A percentile compares a stretch with the other conserved stretches of the same genome.
Evolutionary conservation across 257 asterid genomes (phyloP).

Genomic region (Petunia secreta): DNA sequence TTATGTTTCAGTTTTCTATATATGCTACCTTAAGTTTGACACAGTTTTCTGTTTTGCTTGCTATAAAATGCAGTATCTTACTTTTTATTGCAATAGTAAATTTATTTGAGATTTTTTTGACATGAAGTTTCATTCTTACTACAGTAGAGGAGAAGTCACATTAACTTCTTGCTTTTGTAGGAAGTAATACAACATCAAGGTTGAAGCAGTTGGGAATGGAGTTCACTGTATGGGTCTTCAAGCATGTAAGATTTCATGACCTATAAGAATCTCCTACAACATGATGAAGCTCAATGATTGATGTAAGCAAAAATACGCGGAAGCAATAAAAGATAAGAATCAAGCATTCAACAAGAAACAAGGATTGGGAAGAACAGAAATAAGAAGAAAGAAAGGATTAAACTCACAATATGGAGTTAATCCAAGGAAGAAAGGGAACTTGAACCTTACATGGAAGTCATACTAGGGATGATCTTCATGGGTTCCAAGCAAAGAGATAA

Average conservation of each 20-base stretch:
- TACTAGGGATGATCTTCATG: too few species aligned
- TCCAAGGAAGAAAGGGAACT: too few species aligned
- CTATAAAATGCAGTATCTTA: slow-evolving; percentile 8
- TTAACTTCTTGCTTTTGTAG: slow-evolving; percentile 46
- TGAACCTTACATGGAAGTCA: too few species aligned
- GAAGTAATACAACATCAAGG: slow-evolving; percentile 87
- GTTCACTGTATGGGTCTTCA: slow-evolving; percentile 98
- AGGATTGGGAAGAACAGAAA: too few species aligned
- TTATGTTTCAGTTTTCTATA: slow-evolving; percentile 5
- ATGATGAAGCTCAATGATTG: background rate
- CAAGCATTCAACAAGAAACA: too few species aligned
- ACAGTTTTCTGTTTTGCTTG: background rate
- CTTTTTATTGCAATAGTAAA: slow-evolving; percentile 17
- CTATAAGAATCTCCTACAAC: background rate
- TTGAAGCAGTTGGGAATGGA: slow-evolving; percentile 98
- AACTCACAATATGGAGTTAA: too few species aligned
- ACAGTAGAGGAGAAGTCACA: slow-evolving; percentile 18
- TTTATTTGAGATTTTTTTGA: background rate
- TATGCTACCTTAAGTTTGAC: background rate
- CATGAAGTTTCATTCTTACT: background rate
- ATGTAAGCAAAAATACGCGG: too few species aligned
- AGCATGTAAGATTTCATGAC: slow-evolving; percentile 69
- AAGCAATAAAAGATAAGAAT: too few species aligned
- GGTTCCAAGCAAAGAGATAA: too few species aligned
- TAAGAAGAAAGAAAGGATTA: too few species aligned